These are phyloP conservation scores for Fraxinus ornus DNA, from an alignment of 305 asterid genomes.

Conservation along the genomic window DNA sequence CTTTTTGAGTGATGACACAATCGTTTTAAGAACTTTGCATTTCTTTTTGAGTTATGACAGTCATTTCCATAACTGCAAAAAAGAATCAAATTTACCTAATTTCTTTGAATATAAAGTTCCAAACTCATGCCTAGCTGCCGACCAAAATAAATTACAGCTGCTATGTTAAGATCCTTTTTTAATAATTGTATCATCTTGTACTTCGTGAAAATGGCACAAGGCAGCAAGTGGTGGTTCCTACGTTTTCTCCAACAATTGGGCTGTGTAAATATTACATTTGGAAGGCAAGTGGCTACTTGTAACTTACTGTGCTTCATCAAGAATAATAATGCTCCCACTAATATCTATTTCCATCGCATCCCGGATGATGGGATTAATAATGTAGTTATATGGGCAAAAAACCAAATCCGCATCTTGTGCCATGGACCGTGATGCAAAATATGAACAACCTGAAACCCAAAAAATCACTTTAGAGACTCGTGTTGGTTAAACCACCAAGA, in stretches of 20 bases:
- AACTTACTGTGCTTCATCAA: constrained; percentile 97
- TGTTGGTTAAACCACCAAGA: constrained; percentile 13
- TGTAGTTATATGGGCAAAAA: constrained; percentile 91
- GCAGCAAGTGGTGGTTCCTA: constrained; percentile 12
- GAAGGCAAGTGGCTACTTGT: constrained; percentile 22
- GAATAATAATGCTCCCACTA: constrained; percentile 63
- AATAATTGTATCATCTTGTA: constrained; percentile 12
- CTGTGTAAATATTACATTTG: constrained; percentile 3
- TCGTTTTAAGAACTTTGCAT: not conserved
- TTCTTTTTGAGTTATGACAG: not conserved
- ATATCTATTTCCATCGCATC: constrained; percentile 88
- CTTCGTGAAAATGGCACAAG: constrained; percentile 12
- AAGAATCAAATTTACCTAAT: not conserved
- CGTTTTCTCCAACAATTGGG: constrained; percentile 19
- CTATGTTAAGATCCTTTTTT: not conserved
- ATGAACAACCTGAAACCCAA: constrained; percentile 82
- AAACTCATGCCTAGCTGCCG: constrained; percentile 13
- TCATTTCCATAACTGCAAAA: constrained; percentile 1
- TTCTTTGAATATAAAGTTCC: not conserved
- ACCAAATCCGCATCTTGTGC: constrained; percentile 83
- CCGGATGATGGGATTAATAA: constrained; percentile 76
- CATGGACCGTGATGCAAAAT: constrained; percentile 79
- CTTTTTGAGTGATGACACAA: constrained; percentile 8
- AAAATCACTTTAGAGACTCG: constrained; percentile 31
- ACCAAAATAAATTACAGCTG: constrained; percentile 11